Conservation (phyloP, 2,329 filamentous ascomycete genomes). For the Botrytis fragariae region DNA sequence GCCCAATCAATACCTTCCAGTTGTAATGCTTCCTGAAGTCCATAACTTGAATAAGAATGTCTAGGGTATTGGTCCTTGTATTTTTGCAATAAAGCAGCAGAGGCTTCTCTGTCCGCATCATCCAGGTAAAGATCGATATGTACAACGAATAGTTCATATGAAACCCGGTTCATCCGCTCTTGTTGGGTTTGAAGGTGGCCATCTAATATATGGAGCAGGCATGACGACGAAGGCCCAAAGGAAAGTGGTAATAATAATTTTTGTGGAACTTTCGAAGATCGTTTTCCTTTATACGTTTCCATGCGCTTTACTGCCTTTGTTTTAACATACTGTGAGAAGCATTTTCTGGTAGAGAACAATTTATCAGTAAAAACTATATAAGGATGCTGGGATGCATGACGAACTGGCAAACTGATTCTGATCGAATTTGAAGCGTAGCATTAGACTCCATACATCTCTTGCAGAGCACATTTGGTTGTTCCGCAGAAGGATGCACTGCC, state of each 20-base stretch:
- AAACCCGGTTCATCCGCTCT: conserved; percentile 59
- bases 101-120: conserved; percentile 31
- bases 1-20: conserved; percentile 54
- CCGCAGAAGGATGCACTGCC: conserved; percentile 9
- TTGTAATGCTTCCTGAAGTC: conserved; percentile 61
- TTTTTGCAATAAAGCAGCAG: conserved; percentile 41
- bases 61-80: conserved; percentile 62
- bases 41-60: conserved; percentile 60
- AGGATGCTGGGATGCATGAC: conserved; percentile 18
- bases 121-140: conserved; percentile 43
- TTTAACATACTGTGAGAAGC: conserved; percentile 74
- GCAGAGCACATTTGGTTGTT: conserved; percentile 24
- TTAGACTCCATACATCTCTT: conserved; percentile 35
- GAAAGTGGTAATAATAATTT: conserved; percentile 76
- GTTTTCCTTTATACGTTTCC: conserved; percentile 58
- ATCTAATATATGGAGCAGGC: conserved; percentile 73
- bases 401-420: conserved; percentile 38
- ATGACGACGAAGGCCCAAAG: conserved; percentile 76
- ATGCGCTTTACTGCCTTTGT: conserved; percentile 79
- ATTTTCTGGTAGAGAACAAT: conserved; percentile 51
- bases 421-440: conserved; percentile 37
- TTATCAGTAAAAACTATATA: conserved; percentile 20
- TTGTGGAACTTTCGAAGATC: conserved; percentile 37
- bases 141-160: conserved; percentile 65
- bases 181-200: conserved; percentile 65